Evolutionary conservation across 176 grass and related monocot species (phyloP), one percentile per base, ranked within the genome.

Genomic region (Aechmea fasciata): DNA sequence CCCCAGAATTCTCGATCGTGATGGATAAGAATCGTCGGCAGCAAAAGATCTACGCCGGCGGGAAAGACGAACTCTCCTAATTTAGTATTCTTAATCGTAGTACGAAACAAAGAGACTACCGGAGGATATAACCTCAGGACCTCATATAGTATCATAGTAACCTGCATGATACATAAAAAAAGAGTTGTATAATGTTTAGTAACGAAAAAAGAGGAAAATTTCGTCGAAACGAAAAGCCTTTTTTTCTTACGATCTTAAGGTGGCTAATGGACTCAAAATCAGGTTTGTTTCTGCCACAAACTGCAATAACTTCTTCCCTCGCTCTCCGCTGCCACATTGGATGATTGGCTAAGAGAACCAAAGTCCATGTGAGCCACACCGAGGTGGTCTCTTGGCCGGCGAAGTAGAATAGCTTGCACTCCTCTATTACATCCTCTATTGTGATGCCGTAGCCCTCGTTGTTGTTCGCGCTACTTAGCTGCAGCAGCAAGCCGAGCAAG

Each of bases 381-480:
- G 87, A 84, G 0, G 91, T 87, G 11, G 91, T 96, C 17, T 96
- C 91, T 71, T 85, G 83, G 3, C 91, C 87, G 0, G 91, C 84
- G 51, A 96, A 77, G 75, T 96, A 96, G 76, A 96, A 95, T 14
- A 95, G 68, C 69, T 95, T 96, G 75, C 91, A 90, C 77, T 96
- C 91, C 77, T 90, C 91, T 0, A 90, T 71, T 67, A 96, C 79
- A 20, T 94, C 90, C 24, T 94, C 86, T 0, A 47, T 84, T 13
- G 71, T 94, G 67, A 94, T 80, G 26, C 73, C 83, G 29, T 65
- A 57, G 64, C 26, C 62, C 2, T 74, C 2, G 53, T 75, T 53
- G 47, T 78, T 79, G 11, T 26, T 79, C 28, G 79, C 77, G 62
- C 52, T 75, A 74, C 85, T 93, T 0, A 82, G 83, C 52, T 90